These are phyloP conservation scores for Coleophoma crateriformis DNA, from an alignment of 2,329 filamentous ascomycete species.

Conservation along the genomic window DNA sequence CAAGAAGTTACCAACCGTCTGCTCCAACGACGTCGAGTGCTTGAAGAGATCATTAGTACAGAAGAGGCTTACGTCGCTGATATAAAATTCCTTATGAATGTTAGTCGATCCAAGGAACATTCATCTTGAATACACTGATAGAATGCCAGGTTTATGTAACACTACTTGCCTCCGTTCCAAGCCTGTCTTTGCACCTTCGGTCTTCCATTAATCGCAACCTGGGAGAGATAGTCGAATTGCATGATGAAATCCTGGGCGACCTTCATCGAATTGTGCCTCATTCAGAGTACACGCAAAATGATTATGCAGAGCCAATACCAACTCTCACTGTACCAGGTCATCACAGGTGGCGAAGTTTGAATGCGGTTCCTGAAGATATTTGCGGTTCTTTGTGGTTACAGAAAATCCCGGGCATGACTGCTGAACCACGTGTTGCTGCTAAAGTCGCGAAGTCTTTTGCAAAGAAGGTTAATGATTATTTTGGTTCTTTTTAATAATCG, in stretches of 20 bases:
- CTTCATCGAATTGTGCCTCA: constrained; percentile 67
- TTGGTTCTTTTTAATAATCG: constrained; percentile 1
- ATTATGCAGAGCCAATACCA: constrained; percentile 13
- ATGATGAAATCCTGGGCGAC: constrained; percentile 74
- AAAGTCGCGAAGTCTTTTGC: constrained; percentile 57
- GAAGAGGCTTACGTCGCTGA: constrained; percentile 89
- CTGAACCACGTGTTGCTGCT: constrained; percentile 53
- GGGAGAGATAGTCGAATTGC: constrained; percentile 73
- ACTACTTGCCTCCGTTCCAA: constrained; percentile 66
- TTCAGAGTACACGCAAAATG: constrained; percentile 53
- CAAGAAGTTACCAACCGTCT: constrained; percentile 66
- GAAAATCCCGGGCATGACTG: constrained; percentile 43
- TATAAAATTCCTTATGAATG: constrained; percentile 80
- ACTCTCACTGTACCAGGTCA: constrained; percentile 24
- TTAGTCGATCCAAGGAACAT: constrained; percentile 32
- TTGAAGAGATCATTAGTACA: constrained; percentile 81
- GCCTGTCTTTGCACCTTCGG: constrained; percentile 57
- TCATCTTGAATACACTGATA: neutral
- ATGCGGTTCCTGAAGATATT: constrained; percentile 27
- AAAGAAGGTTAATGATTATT: constrained; percentile 41
- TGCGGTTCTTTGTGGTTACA: constrained; percentile 36
- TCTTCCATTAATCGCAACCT: constrained; percentile 75
- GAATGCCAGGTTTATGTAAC: constrained; percentile 62
- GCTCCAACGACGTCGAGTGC: constrained; percentile 67
- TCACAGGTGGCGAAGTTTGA: constrained; percentile 39